Evolutionary conservation across 306 rosid genomes (phyloP), one percentile per base, ranked within the genome.

Genomic region (Quercus berberidifolia): DNA sequence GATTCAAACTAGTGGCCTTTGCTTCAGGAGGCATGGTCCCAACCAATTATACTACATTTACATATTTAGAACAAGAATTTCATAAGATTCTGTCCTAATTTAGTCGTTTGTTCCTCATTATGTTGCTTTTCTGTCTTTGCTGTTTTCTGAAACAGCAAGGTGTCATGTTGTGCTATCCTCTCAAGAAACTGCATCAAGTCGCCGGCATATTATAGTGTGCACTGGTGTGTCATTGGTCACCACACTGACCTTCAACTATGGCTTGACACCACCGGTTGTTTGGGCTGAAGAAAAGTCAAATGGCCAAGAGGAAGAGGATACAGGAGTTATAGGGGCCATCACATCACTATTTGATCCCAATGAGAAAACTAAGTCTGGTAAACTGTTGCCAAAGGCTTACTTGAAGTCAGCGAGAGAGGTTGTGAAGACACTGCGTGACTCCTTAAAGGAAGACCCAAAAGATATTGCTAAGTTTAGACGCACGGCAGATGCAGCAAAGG

Each of bases 401-500:
- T 76, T 95, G 57, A 87, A 91, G 76, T 90, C 97, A 4, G 99
- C 95, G 41, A 87, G 86, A 80, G 97, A 90, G 78, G 88, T 94
- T 26, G 93, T 92, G 88, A 94, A 87, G 85, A 91, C 93, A 56
- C 86, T 94, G 78, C 89, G 97, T 0, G 97, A 94, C 71, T 92
- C 99, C 0, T 49, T 95, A 56, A 87, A 90, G 26, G 96, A 91
- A 86, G 87, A 80, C 74, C 78, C 93, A 38, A 80, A 84, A 38
- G 90, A 93, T 33, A 79, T 17, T 72, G 94, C 97, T 3, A 91
- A 91, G 67, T 95, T 95, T 33, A 85, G 98, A 81, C 64, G 99
- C 8, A 91, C 90, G n/a, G 99, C 99, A n/a, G 98, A 95, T 71
- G 90, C 93, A 26, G 96, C 98, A 30, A 95, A 90, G 90, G 97